phyloP scores from a whole-genome alignment of 495 filamentous ascomycete species.

The Aspergillus panamensis region DNA sequence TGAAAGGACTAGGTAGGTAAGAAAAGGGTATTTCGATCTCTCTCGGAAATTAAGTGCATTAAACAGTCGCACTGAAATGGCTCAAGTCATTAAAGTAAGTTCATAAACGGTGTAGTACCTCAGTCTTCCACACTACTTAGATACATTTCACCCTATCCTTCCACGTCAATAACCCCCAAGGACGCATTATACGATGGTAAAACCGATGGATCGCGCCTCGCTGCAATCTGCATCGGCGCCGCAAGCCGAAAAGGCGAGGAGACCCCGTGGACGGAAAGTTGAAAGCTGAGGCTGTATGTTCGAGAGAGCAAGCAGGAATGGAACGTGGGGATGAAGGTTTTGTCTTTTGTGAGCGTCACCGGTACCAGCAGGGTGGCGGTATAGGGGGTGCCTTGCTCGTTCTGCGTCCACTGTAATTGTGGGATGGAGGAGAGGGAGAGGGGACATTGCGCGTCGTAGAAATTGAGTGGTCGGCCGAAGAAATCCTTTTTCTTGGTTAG shows the following conservation, averaged over 20 bases:
- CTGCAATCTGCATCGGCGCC: conserved; percentile 10
- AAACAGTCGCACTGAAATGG: no score
- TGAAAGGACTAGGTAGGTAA: no score
- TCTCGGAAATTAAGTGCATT: no score
- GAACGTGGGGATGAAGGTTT: conserved; percentile 65
- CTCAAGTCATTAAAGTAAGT: no score
- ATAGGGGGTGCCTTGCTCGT: conserved; percentile 37
- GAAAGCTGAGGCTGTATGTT: conserved; percentile 61
- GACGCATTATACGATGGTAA: conserved; percentile 11
- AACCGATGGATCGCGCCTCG: conserved; percentile 2
- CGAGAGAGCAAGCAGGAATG: conserved; percentile 67
- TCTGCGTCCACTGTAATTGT: conserved; percentile 6
- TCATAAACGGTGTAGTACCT: no score
- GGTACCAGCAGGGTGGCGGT: conserved; percentile 58
- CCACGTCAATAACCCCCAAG: conserved; percentile 11
- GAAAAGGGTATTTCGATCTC: no score
- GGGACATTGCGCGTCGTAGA: conserved; percentile 4
- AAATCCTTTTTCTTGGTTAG: conserved; percentile 14
- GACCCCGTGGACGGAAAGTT: conserved; percentile 7
- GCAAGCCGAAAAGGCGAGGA: not conserved
- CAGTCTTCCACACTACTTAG: no score
- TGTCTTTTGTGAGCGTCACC: conserved; percentile 53
- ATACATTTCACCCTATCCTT: not conserved
- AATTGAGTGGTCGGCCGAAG: conserved; percentile 14
- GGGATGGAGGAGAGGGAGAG: conserved; percentile 7